A percentile compares a stretch with the other conserved stretches of the same genome.
Conservation (phyloP, 2,329 filamentous ascomycete species). For the Niveomyces coronatus region DNA sequence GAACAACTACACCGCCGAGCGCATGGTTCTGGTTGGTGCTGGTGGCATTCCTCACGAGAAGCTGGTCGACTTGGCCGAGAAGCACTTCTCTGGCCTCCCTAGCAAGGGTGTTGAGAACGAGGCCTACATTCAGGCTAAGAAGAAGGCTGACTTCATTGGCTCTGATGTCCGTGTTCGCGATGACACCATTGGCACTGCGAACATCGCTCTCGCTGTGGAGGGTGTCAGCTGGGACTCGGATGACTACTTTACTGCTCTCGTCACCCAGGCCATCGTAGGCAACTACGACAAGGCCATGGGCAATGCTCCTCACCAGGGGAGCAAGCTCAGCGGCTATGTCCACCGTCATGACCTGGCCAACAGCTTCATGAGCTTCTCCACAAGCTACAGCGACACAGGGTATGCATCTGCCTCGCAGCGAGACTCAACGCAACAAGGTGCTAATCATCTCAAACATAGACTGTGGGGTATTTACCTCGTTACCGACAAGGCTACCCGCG, state of each 20-base stretch:
- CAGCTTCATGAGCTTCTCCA: constrained; percentile 99
- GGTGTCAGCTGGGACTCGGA: constrained; percentile 99
- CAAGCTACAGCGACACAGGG: constrained; percentile 98
- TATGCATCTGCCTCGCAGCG: constrained; percentile 44
- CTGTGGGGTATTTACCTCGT: constrained; percentile 99
- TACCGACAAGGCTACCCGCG: constrained; percentile 72
- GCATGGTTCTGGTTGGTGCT: constrained; percentile 96
- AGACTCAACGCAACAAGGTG: no score
- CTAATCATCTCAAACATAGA: no score
- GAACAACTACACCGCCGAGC: constrained; percentile 98
- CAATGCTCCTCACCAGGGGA: constrained; percentile 92
- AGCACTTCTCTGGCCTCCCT: constrained; percentile 80
- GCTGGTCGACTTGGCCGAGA: constrained; percentile 91
- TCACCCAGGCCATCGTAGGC: constrained; percentile 96
- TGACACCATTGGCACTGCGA: constrained; percentile 89
- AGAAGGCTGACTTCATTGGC: constrained; percentile 88
- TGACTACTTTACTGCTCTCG: constrained; percentile 96
- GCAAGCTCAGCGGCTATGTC: constrained; percentile 92
- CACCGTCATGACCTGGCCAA: constrained; percentile 94
- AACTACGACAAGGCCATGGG: constrained; percentile 99
- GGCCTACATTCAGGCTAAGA: constrained; percentile 69
- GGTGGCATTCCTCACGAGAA: constrained; percentile 90
- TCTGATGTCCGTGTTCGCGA: constrained; percentile 94
- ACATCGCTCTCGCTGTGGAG: constrained; percentile 97
- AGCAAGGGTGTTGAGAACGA: constrained; percentile 63